Base-by-base conservation (phyloP, 306 rosid species). In the Echinosophora koreensis region DNA sequence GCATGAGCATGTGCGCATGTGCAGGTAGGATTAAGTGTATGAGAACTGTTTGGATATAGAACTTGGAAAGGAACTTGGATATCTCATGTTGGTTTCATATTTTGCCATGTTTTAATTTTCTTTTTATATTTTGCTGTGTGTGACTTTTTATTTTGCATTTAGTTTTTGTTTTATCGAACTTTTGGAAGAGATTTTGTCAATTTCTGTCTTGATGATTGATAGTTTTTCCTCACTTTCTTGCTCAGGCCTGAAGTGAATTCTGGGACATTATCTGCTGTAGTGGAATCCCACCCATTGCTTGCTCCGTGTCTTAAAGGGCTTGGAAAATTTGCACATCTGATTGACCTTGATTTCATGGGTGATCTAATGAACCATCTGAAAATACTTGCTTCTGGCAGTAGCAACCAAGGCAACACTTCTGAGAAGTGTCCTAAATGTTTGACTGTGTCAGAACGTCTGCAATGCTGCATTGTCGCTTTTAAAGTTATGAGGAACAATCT, bases 401-500 rank as follows among this genome's bases (percentile, higher is more conserved):
- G 78, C 58, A 70, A 73, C 69, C 78, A 84, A 22, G 79, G 82
- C 60, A 69, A 67, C 76, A 64, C 78, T 66, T 71, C 86, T 15
- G 89, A 82, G 72, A 87, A 87, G 73, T 60, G 6, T 77, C 74
- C 82, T 4, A 87, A 83, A 75, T 76, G 44, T 81, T 84, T 96
- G 87, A 92, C 89, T 0, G 89, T 96, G 59, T 82, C 98, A 15
- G 98, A 96, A 81, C 96, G 98, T 58, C 96, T 96, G 66, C 89
- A 84, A 49, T 96, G 99, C 82, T 96, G 97, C 88, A 88, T 96
- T 54, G 92, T 96, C 81, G 98, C 98, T 62, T 96, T 92, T 80
- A 96, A 86, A 91, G 96, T 96, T 82, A 93, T 91, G 98, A 89
- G 82, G 88, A 91, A 75, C 87, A 96, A 96, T 84, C 99, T 92